Evolutionary conservation across 1,139 yeast genomes (phyloP).

Genomic region (Sugiyamaella novakii): DNA sequence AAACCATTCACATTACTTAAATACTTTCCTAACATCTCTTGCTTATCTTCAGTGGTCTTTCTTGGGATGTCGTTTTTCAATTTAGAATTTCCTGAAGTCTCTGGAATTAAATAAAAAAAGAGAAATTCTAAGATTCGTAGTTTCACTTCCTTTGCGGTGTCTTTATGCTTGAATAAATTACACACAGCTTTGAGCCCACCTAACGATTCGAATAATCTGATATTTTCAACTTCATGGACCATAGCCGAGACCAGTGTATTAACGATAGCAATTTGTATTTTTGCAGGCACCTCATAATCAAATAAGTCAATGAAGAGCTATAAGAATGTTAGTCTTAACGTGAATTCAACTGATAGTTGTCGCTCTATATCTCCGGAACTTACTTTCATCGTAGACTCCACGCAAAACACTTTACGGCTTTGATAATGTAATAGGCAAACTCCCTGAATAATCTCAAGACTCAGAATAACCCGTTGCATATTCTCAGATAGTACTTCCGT

Average conservation of each 20-base stretch:
- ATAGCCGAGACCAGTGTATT: conserved; percentile 63
- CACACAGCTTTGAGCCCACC: conserved; percentile 63
- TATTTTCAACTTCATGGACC: conserved; percentile 57
- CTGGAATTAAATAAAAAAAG: conserved; percentile 73
- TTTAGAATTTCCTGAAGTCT: conserved; percentile 42
- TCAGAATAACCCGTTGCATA: conserved; percentile 30
- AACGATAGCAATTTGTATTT: conserved; percentile 51
- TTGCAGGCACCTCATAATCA: conserved; percentile 27
- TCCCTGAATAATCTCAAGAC: conserved; percentile 60
- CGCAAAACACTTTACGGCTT: conserved; percentile 52
- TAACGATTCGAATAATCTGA: conserved; percentile 60
- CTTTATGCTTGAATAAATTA: conserved; percentile 44
- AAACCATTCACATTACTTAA: conserved; percentile 51
- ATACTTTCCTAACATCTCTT: conserved; percentile 52
- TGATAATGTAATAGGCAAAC: conserved; percentile 60
- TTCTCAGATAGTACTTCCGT: background rate
- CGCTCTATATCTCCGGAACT: too few species aligned
- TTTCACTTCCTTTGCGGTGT: conserved; percentile 44
- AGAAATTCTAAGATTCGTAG: conserved; percentile 71
- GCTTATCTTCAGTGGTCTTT: conserved; percentile 55
- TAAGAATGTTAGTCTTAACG: conserved; percentile 9
- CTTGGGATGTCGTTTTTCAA: conserved; percentile 31
- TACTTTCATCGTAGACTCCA: conserved; percentile 41
- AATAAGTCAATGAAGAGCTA: conserved; percentile 29
- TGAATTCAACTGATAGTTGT: background rate